phyloP scores from a whole-genome alignment of 208 protist genomes.

The Acanthamoeba quina region DNA sequence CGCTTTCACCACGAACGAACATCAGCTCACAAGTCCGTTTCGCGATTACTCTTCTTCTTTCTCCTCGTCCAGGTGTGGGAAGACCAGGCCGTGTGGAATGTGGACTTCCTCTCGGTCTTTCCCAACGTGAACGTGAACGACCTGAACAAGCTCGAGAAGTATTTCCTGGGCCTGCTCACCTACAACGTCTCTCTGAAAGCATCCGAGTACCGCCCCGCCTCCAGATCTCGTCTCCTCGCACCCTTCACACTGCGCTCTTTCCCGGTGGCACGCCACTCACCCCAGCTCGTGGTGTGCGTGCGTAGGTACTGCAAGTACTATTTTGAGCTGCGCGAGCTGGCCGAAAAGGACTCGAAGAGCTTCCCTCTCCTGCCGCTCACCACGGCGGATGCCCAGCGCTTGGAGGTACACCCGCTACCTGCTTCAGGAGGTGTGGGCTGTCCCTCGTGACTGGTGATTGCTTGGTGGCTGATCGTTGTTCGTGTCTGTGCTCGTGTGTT shows the following conservation, averaged over 20 bases:
- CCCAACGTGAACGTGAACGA: constrained; percentile 69
- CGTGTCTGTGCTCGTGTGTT: too few species aligned
- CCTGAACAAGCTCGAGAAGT: constrained; percentile 58
- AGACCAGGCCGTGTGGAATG: constrained; percentile 75
- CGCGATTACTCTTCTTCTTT: neutral
- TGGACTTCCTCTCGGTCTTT: constrained; percentile 71
- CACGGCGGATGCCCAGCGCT: neutral
- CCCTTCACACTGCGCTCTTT: too few species aligned
- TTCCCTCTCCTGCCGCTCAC: constrained; percentile 54
- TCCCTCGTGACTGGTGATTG: too few species aligned
- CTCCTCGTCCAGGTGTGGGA: constrained; percentile 71
- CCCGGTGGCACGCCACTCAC: neutral
- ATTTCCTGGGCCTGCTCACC: constrained; percentile 24
- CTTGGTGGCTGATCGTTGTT: too few species aligned
- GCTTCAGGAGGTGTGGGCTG: neutral
- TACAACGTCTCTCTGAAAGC: constrained; percentile 67
- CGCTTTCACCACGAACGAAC: too few species aligned
- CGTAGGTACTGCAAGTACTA: constrained; percentile 58
- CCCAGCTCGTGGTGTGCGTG: neutral
- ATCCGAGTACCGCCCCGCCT: constrained; percentile 5
- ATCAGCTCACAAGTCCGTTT: too few species aligned
- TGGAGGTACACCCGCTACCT: neutral
- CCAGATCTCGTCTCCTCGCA: too few species aligned
- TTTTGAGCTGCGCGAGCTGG: constrained; percentile 72
- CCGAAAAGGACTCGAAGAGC: constrained; percentile 51